These are phyloP conservation scores for Fusarium cyanostomum DNA, from an alignment of 2,329 filamentous ascomycete species.

Conservation along the genomic window DNA sequence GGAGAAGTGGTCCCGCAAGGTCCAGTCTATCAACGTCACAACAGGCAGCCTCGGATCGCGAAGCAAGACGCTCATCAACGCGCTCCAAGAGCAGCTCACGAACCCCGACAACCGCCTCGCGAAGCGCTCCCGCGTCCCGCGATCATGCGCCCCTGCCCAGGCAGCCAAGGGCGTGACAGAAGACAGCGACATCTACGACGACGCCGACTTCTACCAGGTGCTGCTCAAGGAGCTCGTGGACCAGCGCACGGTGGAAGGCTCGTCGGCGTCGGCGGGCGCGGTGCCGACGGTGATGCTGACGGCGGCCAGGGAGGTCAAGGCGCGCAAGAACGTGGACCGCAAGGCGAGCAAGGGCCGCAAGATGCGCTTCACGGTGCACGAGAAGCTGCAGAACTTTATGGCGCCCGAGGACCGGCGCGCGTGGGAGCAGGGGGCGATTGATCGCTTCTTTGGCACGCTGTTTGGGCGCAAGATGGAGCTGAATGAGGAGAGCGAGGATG, in stretches of 20 bases:
- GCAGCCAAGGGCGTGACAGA: slow-evolving; percentile 65
- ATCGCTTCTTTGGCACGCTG: slow-evolving; percentile 78
- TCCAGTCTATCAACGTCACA: slow-evolving; percentile 57
- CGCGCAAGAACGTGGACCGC: slow-evolving; percentile 86
- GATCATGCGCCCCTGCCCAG: slow-evolving; percentile 80
- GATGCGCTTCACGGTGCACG: slow-evolving; percentile 92
- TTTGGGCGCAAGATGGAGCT: slow-evolving; percentile 76
- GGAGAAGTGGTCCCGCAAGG: slow-evolving; percentile 89
- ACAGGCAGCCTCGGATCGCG: slow-evolving; percentile 42
- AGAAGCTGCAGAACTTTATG: slow-evolving; percentile 99
- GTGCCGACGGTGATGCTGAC: slow-evolving; percentile 70
- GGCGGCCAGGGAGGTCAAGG: slow-evolving; percentile 79
- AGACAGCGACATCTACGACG: slow-evolving; percentile 80
- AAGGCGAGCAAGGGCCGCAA: slow-evolving; percentile 96
- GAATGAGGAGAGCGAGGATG: slow-evolving; percentile 64
- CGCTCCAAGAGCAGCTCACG: slow-evolving; percentile 74
- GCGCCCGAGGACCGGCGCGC: slow-evolving; percentile 81
- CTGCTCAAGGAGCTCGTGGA: slow-evolving; percentile 93
- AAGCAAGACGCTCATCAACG: slow-evolving; percentile 64
- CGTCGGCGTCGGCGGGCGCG: slow-evolving; percentile 56
- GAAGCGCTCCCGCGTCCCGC: slow-evolving; percentile 74
- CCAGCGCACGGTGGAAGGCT: slow-evolving; percentile 78
- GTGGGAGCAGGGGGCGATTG: slow-evolving; percentile 85
- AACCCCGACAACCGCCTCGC: slow-evolving; percentile 71
- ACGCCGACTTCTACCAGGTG: slow-evolving; percentile 93